Conservation (phyloP, 768 basidiomycete genomes). For the Saitozyma sp. region DNA sequence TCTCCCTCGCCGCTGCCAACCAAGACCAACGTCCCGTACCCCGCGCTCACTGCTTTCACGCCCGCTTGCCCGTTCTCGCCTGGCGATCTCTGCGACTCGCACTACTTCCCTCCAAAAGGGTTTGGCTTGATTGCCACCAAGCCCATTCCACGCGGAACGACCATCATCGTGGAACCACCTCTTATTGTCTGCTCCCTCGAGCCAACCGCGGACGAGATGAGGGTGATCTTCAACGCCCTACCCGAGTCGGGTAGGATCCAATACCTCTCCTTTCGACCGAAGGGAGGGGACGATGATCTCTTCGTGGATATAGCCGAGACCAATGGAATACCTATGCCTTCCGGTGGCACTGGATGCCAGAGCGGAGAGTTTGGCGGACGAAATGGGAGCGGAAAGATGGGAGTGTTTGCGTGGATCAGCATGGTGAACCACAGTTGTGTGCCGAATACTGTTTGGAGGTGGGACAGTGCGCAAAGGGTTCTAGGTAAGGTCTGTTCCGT, state of each 20-base stretch:
- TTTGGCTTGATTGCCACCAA: background rate
- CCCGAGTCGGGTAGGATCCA: background rate
- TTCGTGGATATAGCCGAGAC: background rate
- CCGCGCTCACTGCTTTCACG: too few relatives aligned
- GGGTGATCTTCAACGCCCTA: background rate
- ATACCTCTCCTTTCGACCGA: background rate
- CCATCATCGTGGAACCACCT: constrained; percentile 3
- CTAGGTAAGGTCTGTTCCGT: too few relatives aligned
- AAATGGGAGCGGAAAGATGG: too few relatives aligned
- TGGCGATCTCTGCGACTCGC: background rate
- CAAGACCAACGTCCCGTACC: too few relatives aligned
- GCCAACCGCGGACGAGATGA: background rate
- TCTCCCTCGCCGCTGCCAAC: too few relatives aligned
- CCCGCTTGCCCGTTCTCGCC: too few relatives aligned
- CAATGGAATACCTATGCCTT: background rate
- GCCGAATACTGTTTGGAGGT: too few relatives aligned
- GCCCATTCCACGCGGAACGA: background rate
- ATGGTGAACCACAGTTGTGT: too few relatives aligned
- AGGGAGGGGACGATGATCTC: background rate
- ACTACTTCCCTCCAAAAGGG: background rate
- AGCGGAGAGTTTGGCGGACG: too few relatives aligned
- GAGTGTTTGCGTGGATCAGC: too few relatives aligned
- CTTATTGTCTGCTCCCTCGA: background rate
- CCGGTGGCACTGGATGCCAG: too few relatives aligned
- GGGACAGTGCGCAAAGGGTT: too few relatives aligned